Evolutionary conservation across 2,329 filamentous ascomycete genomes (phyloP).

Genomic region (Akanthomyces muscarius): DNA sequence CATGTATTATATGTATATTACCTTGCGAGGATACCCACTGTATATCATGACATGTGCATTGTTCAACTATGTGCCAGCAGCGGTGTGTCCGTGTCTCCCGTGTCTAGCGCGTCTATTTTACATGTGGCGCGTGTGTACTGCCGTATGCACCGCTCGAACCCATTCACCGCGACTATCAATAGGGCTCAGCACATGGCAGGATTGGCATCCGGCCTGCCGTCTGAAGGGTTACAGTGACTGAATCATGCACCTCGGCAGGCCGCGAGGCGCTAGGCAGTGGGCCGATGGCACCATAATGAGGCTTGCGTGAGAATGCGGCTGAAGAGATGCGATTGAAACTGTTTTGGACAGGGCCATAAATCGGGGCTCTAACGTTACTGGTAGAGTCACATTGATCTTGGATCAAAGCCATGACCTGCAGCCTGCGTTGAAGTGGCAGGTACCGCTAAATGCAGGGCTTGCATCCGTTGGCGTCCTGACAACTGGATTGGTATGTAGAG

Average conservation of each 20-base stretch:
- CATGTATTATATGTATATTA: slow-evolving; percentile 11
- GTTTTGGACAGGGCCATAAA: neutral
- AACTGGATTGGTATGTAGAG: neutral
- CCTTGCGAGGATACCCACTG: neutral
- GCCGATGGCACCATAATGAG: slow-evolving; percentile 14
- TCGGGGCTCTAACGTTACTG: neutral
- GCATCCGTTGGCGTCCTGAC: neutral
- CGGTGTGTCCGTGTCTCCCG: neutral
- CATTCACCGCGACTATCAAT: neutral
- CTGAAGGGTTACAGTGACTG: neutral
- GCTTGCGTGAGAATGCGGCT: slow-evolving; percentile 10
- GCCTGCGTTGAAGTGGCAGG: too few species aligned
- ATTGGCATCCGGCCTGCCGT: neutral
- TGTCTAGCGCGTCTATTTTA: neutral
- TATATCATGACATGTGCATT: neutral
- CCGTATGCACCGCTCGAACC: neutral
- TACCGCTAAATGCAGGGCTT: too few species aligned
- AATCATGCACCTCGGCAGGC: neutral
- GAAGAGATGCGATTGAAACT: neutral
- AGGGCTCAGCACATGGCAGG: neutral
- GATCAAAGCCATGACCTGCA: too few species aligned
- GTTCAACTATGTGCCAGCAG: neutral
- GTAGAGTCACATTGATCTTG: too few species aligned
- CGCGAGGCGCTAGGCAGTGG: neutral
- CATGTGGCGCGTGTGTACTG: neutral